These are phyloP conservation scores for Megacollybia marginata DNA, from an alignment of 768 basidiomycete species.

Conservation along the genomic window DNA sequence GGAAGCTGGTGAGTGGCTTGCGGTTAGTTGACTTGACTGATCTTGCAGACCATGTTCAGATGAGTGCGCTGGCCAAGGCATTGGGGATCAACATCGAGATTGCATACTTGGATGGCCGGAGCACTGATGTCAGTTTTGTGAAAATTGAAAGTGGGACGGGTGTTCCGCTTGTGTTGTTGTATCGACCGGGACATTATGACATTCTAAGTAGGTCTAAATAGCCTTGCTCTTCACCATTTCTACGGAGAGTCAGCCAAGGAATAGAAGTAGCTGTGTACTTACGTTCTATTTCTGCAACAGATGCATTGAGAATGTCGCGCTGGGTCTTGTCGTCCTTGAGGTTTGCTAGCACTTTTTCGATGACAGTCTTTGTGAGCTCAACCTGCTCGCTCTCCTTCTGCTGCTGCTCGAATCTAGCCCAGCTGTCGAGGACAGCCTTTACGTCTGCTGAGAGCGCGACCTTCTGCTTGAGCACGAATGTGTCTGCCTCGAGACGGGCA, in stretches of 20 bases:
- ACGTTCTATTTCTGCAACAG: conserved; percentile 91
- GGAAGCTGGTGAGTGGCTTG: conserved; percentile 54
- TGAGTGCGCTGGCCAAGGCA: conserved; percentile 66
- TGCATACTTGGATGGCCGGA: conserved; percentile 74
- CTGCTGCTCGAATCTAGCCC: conserved; percentile 97
- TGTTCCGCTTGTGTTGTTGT: conserved; percentile 58
- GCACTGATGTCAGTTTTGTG: conserved; percentile 54
- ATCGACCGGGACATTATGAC: conserved; percentile 88
- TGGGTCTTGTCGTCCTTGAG: conserved; percentile 87
- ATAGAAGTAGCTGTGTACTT: conserved; percentile 29
- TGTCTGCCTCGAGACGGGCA: conserved; percentile 80
- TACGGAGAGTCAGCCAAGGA: conserved; percentile 20
- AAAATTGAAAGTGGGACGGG: conserved; percentile 48
- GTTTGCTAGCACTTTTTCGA: conserved; percentile 78
- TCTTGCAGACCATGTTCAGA: conserved; percentile 73
- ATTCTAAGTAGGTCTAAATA: conserved; percentile 57
- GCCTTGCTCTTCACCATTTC: conserved; percentile 90
- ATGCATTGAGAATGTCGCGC: conserved; percentile 70
- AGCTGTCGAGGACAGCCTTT: conserved; percentile 92
- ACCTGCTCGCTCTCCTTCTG: conserved; percentile 94
- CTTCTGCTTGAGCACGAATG: conserved; percentile 88
- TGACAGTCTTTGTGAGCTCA: conserved; percentile 81
- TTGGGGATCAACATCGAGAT: conserved; percentile 62
- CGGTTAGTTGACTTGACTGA: conserved; percentile 12
- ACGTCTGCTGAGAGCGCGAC: conserved; percentile 80